Conservation (phyloP, 257 asterid species). For the Eustoma russellianum region DNA sequence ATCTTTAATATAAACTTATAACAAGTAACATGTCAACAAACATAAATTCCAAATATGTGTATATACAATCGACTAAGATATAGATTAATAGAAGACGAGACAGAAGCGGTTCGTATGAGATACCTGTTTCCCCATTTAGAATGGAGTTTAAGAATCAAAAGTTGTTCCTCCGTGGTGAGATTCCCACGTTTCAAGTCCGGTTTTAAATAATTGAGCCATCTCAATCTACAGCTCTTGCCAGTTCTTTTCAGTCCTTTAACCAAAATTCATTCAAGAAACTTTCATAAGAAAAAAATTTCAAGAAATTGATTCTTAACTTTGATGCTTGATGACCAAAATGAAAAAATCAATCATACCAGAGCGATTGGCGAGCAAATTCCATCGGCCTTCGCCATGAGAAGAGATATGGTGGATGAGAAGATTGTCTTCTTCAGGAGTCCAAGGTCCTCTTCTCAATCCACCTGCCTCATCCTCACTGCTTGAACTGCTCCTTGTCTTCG, state of each 20-base stretch:
- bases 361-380: constrained; percentile 27
- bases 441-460: constrained; percentile 32
- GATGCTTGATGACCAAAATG: no score
- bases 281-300: not conserved
- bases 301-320: no score
- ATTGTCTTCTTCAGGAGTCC: constrained; percentile 31
- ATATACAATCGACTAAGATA: no score
- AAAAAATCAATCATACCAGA: constrained; percentile 15
- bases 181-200: constrained; percentile 38
- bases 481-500: constrained; percentile 14
- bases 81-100: not conserved
- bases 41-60: no score
- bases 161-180: constrained; percentile 25
- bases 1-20: not conserved
- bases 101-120: not conserved
- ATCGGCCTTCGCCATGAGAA: constrained; percentile 32
- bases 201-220: constrained; percentile 37
- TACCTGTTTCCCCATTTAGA: constrained; percentile 37
- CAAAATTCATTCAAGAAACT: no score
- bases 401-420: constrained; percentile 26
- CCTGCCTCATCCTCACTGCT: constrained; percentile 15
- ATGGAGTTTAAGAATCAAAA: constrained; percentile 32
- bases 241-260: constrained; percentile 27
- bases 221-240: constrained; percentile 35
- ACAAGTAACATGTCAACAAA: no score